phyloP scores from a whole-genome alignment of 805 yeast genomes.

The Nakazawaea molendinolei region DNA sequence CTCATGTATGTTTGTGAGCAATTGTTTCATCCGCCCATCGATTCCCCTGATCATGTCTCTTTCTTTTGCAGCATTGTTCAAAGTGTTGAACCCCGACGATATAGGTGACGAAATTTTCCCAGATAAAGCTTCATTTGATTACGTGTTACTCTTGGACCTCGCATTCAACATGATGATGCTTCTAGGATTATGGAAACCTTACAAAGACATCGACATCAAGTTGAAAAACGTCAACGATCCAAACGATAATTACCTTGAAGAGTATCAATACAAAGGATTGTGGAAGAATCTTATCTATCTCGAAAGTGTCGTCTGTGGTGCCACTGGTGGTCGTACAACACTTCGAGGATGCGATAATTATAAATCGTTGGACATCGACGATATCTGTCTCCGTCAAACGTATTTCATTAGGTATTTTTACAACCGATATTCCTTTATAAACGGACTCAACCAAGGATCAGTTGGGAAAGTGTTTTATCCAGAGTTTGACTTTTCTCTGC shows the following conservation, averaged over 20 bases:
- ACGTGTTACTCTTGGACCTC: background rate
- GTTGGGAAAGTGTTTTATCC: conserved; percentile 1
- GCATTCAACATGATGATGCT: conserved; percentile 6
- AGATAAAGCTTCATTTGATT: conserved; percentile 2
- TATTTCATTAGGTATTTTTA: conserved; percentile 1
- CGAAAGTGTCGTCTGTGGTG: background rate
- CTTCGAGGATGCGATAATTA: background rate
- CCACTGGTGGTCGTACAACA: background rate
- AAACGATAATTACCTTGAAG: conserved; percentile 2
- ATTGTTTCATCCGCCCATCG: conserved; percentile 3
- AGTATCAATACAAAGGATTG: background rate
- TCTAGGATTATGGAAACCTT: conserved; percentile 10
- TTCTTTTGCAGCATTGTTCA: conserved; percentile 1
- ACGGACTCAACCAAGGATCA: background rate
- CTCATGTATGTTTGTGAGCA: conserved; percentile 2
- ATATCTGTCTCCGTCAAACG: background rate
- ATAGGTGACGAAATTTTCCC: conserved; percentile 6
- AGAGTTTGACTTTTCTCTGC: conserved; percentile 3
- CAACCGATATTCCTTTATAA: conserved; percentile 1
- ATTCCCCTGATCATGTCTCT: background rate
- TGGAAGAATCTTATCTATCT: conserved; percentile 8
- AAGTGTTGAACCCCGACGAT: conserved; percentile 7
- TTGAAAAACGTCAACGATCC: conserved; percentile 5
- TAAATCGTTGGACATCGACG: background rate
- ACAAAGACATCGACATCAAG: conserved; percentile 2